A percentile compares a stretch with the other conserved stretches of the same genome.
Conservation (phyloP, 371 early-diverging fungal genomes). For the Choanephora cucurbitarum region DNA sequence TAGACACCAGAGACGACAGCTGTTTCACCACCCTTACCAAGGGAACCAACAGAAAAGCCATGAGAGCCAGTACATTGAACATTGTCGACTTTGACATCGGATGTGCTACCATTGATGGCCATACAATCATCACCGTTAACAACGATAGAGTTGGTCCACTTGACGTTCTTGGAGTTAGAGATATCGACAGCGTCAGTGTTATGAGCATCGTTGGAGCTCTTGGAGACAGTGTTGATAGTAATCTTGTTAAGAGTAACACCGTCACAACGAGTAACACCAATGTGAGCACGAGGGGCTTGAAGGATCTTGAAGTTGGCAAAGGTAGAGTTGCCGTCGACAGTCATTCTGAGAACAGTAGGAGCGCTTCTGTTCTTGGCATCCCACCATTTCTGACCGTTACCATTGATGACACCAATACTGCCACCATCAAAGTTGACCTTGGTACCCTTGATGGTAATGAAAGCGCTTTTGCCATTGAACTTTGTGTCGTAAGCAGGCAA, state of each 20-base stretch:
- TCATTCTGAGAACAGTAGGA: slow-evolving; percentile 36
- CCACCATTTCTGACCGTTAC: slow-evolving; percentile 41
- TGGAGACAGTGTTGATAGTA: slow-evolving; percentile 30
- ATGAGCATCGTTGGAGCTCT: slow-evolving; percentile 20
- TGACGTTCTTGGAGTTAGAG: slow-evolving; percentile 25
- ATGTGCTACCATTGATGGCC: slow-evolving; percentile 32
- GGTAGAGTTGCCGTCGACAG: slow-evolving; percentile 28
- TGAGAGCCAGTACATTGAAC: slow-evolving; percentile 32
- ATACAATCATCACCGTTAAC: slow-evolving; percentile 37
- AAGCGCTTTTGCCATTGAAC: slow-evolving; percentile 29
- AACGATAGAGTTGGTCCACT: slow-evolving; percentile 23
- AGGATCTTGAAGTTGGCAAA: slow-evolving; percentile 34
- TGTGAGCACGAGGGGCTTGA: slow-evolving; percentile 36
- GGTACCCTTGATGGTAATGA: slow-evolving; percentile 30
- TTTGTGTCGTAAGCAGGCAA: slow-evolving; percentile 29
- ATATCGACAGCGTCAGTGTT: slow-evolving; percentile 44
- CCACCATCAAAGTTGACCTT: slow-evolving; percentile 26
- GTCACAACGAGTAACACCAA: slow-evolving; percentile 28
- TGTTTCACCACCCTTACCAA: slow-evolving; percentile 33
- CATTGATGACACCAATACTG: slow-evolving; percentile 22
- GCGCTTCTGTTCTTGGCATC: slow-evolving; percentile 32
- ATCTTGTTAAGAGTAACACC: slow-evolving; percentile 29
- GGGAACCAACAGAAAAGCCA: slow-evolving; percentile 42
- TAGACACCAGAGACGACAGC: slow-evolving; percentile 29
- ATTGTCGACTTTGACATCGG: slow-evolving; percentile 27